Evolutionary conservation across 495 filamentous ascomycete genomes (phyloP).

Genomic region (Podospora pseudocomata): DNA sequence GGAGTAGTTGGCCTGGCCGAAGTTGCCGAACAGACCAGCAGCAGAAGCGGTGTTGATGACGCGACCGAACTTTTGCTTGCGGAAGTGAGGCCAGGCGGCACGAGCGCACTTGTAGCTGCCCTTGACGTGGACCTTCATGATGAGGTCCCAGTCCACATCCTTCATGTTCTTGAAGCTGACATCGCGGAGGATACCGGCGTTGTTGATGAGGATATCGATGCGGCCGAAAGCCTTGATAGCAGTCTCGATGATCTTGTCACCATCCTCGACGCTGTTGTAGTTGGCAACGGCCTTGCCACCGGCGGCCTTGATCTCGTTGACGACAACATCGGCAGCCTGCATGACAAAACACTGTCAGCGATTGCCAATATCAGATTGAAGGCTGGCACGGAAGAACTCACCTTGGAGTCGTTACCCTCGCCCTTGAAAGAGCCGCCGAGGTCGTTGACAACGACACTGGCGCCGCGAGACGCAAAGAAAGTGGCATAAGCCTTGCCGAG

Average conservation of each 20-base stretch:
- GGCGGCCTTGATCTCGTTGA: conserved; percentile 85
- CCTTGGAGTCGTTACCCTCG: conserved; percentile 84
- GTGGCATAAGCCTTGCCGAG: conserved; percentile 87
- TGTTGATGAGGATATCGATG: conserved; percentile 94
- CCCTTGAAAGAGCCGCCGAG: conserved; percentile 92
- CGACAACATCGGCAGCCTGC: conserved; percentile 91
- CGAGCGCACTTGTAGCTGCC: conserved; percentile 95
- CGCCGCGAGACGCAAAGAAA: conserved; percentile 89
- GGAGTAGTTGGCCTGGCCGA: conserved; percentile 96
- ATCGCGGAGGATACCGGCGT: conserved; percentile 95
- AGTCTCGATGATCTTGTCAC: conserved; percentile 93
- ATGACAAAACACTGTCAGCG: not conserved
- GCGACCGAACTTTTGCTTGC: conserved; percentile 96
- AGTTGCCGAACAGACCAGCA: conserved; percentile 91
- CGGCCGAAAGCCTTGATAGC: conserved; percentile 90
- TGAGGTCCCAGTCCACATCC: conserved; percentile 93
- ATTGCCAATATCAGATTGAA: not conserved
- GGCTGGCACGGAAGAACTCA: conserved; percentile 33
- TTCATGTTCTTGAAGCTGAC: conserved; percentile 99
- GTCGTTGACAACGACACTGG: conserved; percentile 97
- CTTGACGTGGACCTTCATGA: conserved; percentile 89
- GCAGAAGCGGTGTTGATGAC: conserved; percentile 96
- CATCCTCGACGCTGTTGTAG: conserved; percentile 95
- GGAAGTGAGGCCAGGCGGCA: conserved; percentile 96
- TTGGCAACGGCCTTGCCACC: conserved; percentile 97